Percentiles rank a stretch among this genome's conserved stretches.
Conservation (phyloP, 2,329 filamentous ascomycete species). For the Aureobasidium sp. region DNA sequence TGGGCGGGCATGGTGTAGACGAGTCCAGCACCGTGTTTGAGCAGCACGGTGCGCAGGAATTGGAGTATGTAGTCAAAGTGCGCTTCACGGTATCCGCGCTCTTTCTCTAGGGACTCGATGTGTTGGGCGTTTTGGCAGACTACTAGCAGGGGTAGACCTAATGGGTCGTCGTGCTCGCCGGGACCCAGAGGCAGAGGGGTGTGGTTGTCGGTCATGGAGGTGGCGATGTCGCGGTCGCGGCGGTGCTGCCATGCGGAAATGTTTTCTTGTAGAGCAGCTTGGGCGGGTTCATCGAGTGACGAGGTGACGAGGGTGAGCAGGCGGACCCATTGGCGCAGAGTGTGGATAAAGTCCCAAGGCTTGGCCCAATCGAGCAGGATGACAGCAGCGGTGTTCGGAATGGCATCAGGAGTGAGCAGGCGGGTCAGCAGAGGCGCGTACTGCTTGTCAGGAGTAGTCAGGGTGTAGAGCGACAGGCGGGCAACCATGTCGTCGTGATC, state of each 20-base stretch:
- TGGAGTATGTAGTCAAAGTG: slow-evolving; percentile 95
- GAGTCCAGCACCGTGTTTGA: slow-evolving; percentile 46
- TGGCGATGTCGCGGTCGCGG: slow-evolving; percentile 48
- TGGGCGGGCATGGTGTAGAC: slow-evolving; percentile 61
- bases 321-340: slow-evolving; percentile 83
- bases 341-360: slow-evolving; percentile 85
- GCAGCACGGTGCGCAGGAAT: slow-evolving; percentile 78
- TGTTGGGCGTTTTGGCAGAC: slow-evolving; percentile 96
- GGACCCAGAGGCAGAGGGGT: slow-evolving; percentile 72
- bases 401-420: slow-evolving; percentile 73
- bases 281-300: slow-evolving; percentile 67
- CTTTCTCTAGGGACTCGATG: slow-evolving; percentile 84
- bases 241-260: slow-evolving; percentile 74
- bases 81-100: slow-evolving; percentile 88
- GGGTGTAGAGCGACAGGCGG: slow-evolving; percentile 79
- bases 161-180: slow-evolving; percentile 86
- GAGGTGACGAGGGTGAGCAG: slow-evolving; percentile 71
- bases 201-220: slow-evolving; percentile 39
- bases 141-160: slow-evolving; percentile 81
- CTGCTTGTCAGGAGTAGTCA: slow-evolving; percentile 74
- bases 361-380: slow-evolving; percentile 94
- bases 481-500: slow-evolving; percentile 93
- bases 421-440: slow-evolving; percentile 79
- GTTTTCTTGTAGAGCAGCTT: slow-evolving; percentile 78
- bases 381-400: slow-evolving; percentile 68